Conservation (phyloP, 164 flowering plant species). For the Dillenia suffruticosa region DNA sequence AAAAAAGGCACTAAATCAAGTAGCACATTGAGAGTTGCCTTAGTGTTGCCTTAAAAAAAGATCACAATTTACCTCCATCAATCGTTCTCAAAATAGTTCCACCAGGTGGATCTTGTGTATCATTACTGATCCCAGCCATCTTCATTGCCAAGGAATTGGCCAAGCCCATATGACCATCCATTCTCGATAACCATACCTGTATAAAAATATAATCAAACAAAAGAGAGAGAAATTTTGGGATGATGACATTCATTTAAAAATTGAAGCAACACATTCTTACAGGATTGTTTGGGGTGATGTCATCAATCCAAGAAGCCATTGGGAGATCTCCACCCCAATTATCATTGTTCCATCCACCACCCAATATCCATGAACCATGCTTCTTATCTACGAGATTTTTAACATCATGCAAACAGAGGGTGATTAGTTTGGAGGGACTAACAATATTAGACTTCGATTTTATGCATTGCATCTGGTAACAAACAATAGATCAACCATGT, state of each 20-base stretch:
- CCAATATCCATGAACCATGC: slow-evolving; percentile 76
- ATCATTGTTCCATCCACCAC: slow-evolving; percentile 98
- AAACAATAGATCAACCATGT: no score
- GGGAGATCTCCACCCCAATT: slow-evolving; percentile 92
- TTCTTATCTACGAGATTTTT: slow-evolving; percentile 29
- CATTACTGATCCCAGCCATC: slow-evolving; percentile 59
- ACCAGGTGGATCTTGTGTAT: slow-evolving; percentile 69
- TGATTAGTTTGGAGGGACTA: no score
- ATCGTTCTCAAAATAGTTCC: slow-evolving; percentile 61
- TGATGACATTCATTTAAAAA: neutral
- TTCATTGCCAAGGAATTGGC: slow-evolving; percentile 75
- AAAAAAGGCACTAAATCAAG: no score
- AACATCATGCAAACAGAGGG: no score
- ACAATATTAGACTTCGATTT: no score
- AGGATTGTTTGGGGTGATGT: slow-evolving; percentile 74
- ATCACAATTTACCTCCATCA: slow-evolving; percentile 49
- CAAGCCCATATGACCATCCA: slow-evolving; percentile 98
- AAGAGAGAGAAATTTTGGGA: neutral
- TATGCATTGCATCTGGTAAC: no score
- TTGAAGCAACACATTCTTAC: slow-evolving; percentile 33
- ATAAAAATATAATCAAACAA: slow-evolving; percentile 4
- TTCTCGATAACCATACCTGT: slow-evolving; percentile 85
- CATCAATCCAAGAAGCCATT: slow-evolving; percentile 82
- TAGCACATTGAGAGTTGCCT: no score
- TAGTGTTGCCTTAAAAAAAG: no score